Percentiles rank a stretch among this genome's conserved stretches.
Evolutionary conservation across 2,329 filamentous ascomycete species (phyloP).

Genomic region (Apiospora pterosperma): DNA sequence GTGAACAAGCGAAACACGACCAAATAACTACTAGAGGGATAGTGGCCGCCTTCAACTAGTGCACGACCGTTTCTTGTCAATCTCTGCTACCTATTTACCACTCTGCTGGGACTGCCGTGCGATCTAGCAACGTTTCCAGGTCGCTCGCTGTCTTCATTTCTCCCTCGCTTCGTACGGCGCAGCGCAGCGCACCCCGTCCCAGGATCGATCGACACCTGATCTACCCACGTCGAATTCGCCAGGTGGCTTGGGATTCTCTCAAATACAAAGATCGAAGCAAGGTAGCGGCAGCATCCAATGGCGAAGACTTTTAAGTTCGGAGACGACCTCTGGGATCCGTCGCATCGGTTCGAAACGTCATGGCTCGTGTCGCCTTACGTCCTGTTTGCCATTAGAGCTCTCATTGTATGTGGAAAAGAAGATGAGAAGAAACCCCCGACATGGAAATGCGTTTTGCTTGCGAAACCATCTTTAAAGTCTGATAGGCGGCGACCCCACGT

Average conservation of each 20-base stretch:
- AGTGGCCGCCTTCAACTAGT: not conserved
- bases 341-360: conserved; percentile 72
- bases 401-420: conserved; percentile 41
- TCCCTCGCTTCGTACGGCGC: not conserved
- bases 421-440: not conserved
- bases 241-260: not conserved
- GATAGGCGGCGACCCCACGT: not conserved
- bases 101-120: not conserved
- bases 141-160: not conserved
- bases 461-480: not conserved
- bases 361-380: conserved; percentile 70
- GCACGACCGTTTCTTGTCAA: not conserved
- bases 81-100: not conserved
- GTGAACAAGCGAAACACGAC: not conserved
- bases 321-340: conserved; percentile 43
- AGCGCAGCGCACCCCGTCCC: not conserved
- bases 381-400: conserved; percentile 55
- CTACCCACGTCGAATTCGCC: not conserved
- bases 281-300: conserved; percentile 1
- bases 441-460: not conserved
- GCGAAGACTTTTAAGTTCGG: conserved; percentile 18
- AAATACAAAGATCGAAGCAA: not conserved
- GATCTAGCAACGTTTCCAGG: not conserved
- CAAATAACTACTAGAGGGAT: not conserved
- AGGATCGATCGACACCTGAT: not conserved